These are phyloP conservation scores for Neltuma alba DNA, from an alignment of 306 rosid species.

Conservation along the genomic window DNA sequence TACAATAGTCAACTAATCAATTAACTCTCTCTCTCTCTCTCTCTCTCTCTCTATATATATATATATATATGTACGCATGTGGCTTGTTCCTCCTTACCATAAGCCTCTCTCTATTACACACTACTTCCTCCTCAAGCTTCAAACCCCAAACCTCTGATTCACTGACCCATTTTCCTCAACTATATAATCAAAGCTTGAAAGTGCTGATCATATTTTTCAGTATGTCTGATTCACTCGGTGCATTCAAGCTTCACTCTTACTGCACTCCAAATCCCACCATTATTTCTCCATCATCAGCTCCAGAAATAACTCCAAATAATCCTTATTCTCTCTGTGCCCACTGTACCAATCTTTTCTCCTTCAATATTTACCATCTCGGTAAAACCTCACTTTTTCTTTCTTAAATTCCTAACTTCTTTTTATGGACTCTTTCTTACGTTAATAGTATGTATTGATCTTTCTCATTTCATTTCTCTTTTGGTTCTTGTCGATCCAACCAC, in stretches of 20 bases:
- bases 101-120: slow-evolving; percentile 29
- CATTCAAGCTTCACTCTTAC: slow-evolving; percentile 29
- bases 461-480: neutral
- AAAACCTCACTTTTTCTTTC: neutral
- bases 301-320: slow-evolving; percentile 30
- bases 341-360: slow-evolving; percentile 37
- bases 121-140: neutral
- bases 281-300: slow-evolving; percentile 27
- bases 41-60: neutral
- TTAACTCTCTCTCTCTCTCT: neutral
- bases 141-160: slow-evolving; percentile 1
- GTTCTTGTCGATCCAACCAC: neutral
- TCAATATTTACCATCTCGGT: slow-evolving; percentile 46
- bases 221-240: slow-evolving; percentile 45
- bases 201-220: neutral
- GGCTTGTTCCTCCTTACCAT: neutral
- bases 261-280: slow-evolving; percentile 30
- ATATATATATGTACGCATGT: too few species aligned
- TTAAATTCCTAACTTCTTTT: too few species aligned
- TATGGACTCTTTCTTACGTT: neutral
- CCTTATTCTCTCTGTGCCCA: slow-evolving; percentile 38
- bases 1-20: neutral
- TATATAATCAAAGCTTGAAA: too few species aligned
- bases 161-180: slow-evolving; percentile 4
- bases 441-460: neutral